These are phyloP conservation scores for Crithidia thermophila DNA, from an alignment of 208 protist genomes.

Conservation along the genomic window DNA sequence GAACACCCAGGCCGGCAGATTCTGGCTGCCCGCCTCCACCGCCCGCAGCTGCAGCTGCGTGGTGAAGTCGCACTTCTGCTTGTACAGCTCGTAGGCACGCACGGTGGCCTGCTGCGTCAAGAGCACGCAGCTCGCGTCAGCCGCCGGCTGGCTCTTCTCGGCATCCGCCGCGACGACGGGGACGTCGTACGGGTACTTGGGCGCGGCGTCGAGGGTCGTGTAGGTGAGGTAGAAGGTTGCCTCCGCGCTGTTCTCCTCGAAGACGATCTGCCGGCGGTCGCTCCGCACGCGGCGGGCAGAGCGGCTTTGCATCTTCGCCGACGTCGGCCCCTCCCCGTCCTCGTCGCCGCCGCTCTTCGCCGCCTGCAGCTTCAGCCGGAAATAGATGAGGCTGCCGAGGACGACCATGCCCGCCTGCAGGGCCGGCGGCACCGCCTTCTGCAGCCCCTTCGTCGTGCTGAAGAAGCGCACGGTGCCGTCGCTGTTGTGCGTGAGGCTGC, in stretches of 20 bases:
- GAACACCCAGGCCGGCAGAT: constrained; percentile 78
- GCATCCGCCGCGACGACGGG: constrained; percentile 23
- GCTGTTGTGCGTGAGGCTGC: constrained; percentile 61
- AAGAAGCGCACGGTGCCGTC: constrained; percentile 82
- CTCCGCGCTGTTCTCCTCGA: constrained; percentile 56
- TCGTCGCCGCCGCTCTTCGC: background rate
- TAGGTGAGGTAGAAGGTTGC: constrained; percentile 62
- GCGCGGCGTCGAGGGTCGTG: constrained; percentile 41
- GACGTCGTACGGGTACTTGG: constrained; percentile 52
- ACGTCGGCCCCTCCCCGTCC: background rate
- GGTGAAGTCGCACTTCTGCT: constrained; percentile 85
- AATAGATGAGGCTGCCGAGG: constrained; percentile 77
- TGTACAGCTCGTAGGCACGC: constrained; percentile 72
- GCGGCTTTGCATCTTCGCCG: constrained; percentile 11
- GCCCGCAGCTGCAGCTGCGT: constrained; percentile 75
- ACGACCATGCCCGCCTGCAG: constrained; percentile 69
- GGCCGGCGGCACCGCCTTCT: constrained; percentile 58
- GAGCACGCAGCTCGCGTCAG: constrained; percentile 51
- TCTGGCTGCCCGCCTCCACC: constrained; percentile 63
- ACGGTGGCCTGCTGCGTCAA: constrained; percentile 59
- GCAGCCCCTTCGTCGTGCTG: constrained; percentile 62
- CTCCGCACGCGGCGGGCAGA: constrained; percentile 34
- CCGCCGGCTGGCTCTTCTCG: constrained; percentile 22
- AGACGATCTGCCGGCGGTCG: constrained; percentile 28
- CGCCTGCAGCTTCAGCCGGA: constrained; percentile 56